Percentiles rank a stretch among this genome's conserved stretches.
Conservation (phyloP, 352 stramenopile genomes). For the Globisporangium cederbergense region DNA sequence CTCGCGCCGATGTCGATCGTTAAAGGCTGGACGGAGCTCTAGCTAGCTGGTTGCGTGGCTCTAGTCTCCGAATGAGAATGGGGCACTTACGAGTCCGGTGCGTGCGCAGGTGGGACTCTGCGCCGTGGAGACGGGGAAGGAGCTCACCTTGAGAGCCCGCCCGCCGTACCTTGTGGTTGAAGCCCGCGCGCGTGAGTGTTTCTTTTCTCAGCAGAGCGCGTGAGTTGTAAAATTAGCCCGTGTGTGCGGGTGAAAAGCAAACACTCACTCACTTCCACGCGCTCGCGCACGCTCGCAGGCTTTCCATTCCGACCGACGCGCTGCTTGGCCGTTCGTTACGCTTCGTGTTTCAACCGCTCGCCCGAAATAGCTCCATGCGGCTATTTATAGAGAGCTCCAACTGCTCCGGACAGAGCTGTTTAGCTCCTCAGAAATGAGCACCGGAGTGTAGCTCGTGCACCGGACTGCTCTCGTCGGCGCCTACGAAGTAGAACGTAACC, state of each 20-base stretch:
- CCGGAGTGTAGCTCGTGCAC: neutral
- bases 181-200: neutral
- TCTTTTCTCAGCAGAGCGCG: neutral
- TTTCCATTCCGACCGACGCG: no score
- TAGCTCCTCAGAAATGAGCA: no score
- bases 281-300: no score
- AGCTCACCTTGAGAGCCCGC: neutral
- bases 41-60: neutral
- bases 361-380: no score
- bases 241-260: neutral
- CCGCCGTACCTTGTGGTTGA: neutral
- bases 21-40: neutral
- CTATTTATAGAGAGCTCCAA: neutral
- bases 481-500: no score
- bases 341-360: no score
- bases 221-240: neutral
- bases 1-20: no score
- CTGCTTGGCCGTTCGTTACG: no score
- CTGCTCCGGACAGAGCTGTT: neutral
- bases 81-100: neutral
- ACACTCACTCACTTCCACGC: neutral
- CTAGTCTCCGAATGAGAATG: neutral
- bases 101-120: neutral
- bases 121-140: neutral
- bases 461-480: no score